A percentile compares a stretch with the other conserved stretches of the same genome.
Evolutionary conservation across 2,329 filamentous ascomycete genomes (phyloP).

Genomic region (Sclerotinia glacialis): DNA sequence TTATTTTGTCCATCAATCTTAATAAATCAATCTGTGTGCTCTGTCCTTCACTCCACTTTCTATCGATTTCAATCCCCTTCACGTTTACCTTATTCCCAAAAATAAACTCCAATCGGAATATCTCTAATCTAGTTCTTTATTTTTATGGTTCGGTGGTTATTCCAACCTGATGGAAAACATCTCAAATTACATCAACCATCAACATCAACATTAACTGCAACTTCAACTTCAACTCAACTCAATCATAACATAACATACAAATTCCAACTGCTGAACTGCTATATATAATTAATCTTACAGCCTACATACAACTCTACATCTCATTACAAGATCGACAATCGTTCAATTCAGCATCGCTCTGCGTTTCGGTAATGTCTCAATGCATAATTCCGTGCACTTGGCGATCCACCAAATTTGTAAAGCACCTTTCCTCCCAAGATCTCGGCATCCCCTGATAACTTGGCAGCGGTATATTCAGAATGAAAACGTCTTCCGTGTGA

Average conservation of each 20-base stretch:
- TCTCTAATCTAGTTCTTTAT: background rate
- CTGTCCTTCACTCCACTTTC: background rate
- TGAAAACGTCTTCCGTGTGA: background rate
- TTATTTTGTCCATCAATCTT: too few relatives aligned
- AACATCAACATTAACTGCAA: background rate
- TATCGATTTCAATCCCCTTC: constrained; percentile 6
- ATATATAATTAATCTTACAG: background rate
- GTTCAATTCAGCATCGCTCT: background rate
- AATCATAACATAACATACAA: too few relatives aligned
- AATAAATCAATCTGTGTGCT: too few relatives aligned
- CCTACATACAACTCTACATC: too few relatives aligned
- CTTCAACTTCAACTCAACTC: too few relatives aligned
- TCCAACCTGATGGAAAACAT: background rate
- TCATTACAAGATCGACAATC: background rate
- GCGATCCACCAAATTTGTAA: constrained; percentile 19
- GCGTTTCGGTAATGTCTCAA: constrained; percentile 18
- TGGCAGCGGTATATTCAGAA: constrained; percentile 8
- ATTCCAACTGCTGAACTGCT: background rate
- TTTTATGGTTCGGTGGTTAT: constrained; percentile 4
- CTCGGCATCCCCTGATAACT: constrained; percentile 20
- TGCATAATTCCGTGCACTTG: constrained; percentile 21
- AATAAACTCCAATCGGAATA: background rate
- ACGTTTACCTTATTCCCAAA: too few relatives aligned
- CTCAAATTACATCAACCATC: background rate
- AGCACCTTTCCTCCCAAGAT: constrained; percentile 20